A percentile compares a stretch with the other conserved stretches of the same genome.
Evolutionary conservation across 805 yeast genomes (phyloP).

Genomic region (Lipomyces anomalus): DNA sequence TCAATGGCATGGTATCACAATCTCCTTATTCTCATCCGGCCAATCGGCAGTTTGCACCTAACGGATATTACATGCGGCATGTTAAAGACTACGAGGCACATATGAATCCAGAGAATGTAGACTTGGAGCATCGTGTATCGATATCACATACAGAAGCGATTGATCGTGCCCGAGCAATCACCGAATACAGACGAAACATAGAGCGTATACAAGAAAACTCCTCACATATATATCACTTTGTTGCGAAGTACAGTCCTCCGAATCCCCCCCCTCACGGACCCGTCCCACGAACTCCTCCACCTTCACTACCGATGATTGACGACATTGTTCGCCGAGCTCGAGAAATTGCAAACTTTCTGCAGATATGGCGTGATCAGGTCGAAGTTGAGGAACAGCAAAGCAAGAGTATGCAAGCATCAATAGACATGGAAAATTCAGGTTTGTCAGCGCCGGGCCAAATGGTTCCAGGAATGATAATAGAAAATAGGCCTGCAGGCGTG

Average conservation of each 20-base stretch:
- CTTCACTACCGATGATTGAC: constrained; percentile 12
- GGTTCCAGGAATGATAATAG: constrained; percentile 1
- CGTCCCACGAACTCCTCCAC: not conserved
- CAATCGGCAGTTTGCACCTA: too few relatives aligned
- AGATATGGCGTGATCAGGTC: constrained; percentile 13
- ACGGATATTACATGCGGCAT: too few relatives aligned
- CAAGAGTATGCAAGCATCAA: not conserved
- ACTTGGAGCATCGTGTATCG: too few relatives aligned
- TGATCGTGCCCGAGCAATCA: constrained; percentile 5
- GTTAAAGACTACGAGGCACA: too few relatives aligned
- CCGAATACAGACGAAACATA: constrained; percentile 10
- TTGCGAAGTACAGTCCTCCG: constrained; percentile 10
- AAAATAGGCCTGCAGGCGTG: not conserved
- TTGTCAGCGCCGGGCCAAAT: not conserved
- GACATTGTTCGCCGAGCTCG: constrained; percentile 14
- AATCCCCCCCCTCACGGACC: not conserved
- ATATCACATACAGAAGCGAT: constrained; percentile 12
- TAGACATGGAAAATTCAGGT: too few relatives aligned
- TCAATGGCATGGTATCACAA: too few relatives aligned
- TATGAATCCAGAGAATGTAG: too few relatives aligned
- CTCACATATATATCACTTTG: constrained; percentile 19
- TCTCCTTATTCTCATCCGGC: too few relatives aligned
- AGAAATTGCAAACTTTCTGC: constrained; percentile 13
- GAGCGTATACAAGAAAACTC: constrained; percentile 17
- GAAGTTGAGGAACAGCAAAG: constrained; percentile 5